Conservation (phyloP, 768 basidiomycete species). For the Exsudoporus frostii region DNA sequence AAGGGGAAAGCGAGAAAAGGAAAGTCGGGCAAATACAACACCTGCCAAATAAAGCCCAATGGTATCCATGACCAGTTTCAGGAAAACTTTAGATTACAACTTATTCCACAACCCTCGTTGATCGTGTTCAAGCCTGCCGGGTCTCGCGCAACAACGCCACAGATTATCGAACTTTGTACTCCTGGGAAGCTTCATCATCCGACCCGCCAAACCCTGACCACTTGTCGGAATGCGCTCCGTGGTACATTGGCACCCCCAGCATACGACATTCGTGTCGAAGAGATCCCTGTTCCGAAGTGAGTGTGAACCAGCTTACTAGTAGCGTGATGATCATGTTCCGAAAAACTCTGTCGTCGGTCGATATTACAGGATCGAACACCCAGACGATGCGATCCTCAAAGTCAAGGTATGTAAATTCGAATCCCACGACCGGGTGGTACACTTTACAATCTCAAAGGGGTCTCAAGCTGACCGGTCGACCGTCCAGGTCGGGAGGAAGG, state of each 20-base stretch:
- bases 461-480: conserved; percentile 49
- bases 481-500: conserved; percentile 52
- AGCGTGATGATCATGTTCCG: no score
- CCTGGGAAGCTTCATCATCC: no score
- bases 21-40: conserved; percentile 10
- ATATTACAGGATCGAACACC: conserved; percentile 56
- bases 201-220: not conserved
- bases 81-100: no score
- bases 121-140: no score
- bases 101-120: no score
- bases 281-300: conserved; percentile 51
- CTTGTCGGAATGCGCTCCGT: conserved; percentile 19
- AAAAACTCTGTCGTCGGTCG: not conserved
- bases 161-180: no score
- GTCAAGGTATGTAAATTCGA: conserved; percentile 54
- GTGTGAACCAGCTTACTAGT: conserved; percentile 24
- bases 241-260: conserved; percentile 66
- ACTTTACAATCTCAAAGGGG: no score
- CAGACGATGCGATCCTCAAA: conserved; percentile 78
- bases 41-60: conserved; percentile 1
- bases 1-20: conserved; percentile 7
- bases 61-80: not conserved
- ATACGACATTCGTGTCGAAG: conserved; percentile 70
- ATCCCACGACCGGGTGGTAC: no score
- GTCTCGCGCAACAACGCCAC: no score